Evolutionary conservation across 495 filamentous ascomycete species (phyloP).

Genomic region (Talaromyces ruber): DNA sequence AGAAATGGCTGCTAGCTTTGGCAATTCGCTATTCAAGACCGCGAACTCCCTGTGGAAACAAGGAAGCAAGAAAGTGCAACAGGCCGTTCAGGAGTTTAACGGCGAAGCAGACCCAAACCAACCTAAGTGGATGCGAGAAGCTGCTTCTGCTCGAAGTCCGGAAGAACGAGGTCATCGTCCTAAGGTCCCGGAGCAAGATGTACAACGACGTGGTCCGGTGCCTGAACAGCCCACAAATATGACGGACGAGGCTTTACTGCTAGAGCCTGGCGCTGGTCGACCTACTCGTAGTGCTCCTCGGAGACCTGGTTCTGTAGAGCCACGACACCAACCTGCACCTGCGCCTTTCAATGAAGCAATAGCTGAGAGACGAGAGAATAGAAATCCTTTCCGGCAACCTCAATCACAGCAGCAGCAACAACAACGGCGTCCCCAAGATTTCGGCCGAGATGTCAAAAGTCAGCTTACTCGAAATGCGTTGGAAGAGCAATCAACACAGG

Average conservation of each 20-base stretch:
- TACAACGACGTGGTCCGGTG: conserved; percentile 13
- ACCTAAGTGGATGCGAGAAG: conserved; percentile 90
- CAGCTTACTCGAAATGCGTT: conserved; percentile 60
- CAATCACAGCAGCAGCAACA: conserved; percentile 1
- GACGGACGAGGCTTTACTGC: conserved; percentile 85
- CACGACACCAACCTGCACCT: conserved; percentile 21
- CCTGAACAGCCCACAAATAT: conserved; percentile 26
- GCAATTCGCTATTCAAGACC: conserved; percentile 81
- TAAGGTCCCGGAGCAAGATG: conserved; percentile 1
- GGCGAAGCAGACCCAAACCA: conserved; percentile 70
- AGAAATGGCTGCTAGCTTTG: conserved; percentile 72
- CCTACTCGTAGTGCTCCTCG: conserved; percentile 24
- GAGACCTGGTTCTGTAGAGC: conserved; percentile 1
- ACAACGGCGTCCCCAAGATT: conserved; percentile 38
- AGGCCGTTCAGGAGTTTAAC: conserved; percentile 87
- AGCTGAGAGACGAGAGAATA: not conserved
- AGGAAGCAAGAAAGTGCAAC: conserved; percentile 88
- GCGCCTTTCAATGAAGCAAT: conserved; percentile 13
- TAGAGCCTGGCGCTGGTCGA: conserved; percentile 56
- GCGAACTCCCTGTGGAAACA: conserved; percentile 92
- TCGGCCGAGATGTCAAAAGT: conserved; percentile 40
- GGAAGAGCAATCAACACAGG: conserved; percentile 75
- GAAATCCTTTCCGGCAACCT: not conserved
- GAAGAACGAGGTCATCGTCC: conserved; percentile 12
- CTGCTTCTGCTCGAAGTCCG: conserved; percentile 28